Conservation (phyloP, 495 filamentous ascomycete genomes). For the Lepraria neglecta region DNA sequence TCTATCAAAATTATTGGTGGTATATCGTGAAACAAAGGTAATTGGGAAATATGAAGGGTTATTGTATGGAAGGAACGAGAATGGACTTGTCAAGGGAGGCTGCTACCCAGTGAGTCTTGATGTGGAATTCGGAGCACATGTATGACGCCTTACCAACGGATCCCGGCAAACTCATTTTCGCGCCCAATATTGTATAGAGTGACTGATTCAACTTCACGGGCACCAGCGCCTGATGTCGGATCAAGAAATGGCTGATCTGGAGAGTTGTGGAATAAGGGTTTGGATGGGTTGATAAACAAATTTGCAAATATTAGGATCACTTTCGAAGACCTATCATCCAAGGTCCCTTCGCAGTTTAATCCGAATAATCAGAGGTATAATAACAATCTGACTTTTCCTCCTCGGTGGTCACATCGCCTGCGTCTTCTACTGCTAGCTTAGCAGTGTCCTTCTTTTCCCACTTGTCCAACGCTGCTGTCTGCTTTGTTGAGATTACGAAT, state of each 20-base stretch:
- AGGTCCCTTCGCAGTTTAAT: neutral
- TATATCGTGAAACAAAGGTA: neutral
- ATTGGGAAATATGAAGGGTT: neutral
- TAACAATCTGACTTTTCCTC: neutral
- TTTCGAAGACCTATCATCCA: too few species aligned
- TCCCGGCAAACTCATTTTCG: neutral
- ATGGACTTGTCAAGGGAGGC: neutral
- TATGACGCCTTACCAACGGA: conserved; percentile 7
- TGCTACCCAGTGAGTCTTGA: neutral
- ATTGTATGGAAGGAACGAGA: neutral
- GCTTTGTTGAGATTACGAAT: too few species aligned
- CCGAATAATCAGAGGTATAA: neutral
- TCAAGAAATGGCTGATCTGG: neutral
- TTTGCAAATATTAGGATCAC: too few species aligned
- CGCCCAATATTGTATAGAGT: too few species aligned
- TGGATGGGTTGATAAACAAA: neutral
- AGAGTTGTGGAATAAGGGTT: neutral
- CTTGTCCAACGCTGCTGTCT: neutral
- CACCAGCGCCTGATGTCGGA: neutral
- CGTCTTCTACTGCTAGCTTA: neutral
- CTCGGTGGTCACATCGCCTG: neutral
- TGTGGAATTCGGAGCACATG: neutral
- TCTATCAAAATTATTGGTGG: neutral
- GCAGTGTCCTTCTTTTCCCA: conserved; percentile 5
- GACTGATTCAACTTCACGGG: too few species aligned